Conservation (phyloP, 208 protist species). For the Acanthamoeba triangularis region DNA sequence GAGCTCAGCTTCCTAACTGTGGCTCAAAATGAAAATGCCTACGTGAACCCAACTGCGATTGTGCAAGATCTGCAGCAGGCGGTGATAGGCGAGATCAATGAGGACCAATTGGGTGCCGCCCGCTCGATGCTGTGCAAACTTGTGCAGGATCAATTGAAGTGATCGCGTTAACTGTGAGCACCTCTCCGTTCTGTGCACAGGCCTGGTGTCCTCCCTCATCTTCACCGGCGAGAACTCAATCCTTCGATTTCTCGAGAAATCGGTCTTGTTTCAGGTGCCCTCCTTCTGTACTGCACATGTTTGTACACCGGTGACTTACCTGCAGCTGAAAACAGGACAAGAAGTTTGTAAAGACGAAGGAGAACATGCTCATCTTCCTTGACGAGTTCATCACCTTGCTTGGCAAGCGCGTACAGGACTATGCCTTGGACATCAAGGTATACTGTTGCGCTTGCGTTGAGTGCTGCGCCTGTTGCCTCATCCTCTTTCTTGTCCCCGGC, state of each 20-base stretch:
- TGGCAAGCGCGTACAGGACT: constrained; percentile 75
- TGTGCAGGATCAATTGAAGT: not conserved
- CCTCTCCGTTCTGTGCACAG: not conserved
- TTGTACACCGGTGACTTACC: not conserved
- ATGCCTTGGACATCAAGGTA: constrained; percentile 71
- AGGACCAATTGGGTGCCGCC: constrained; percentile 39
- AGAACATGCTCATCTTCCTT: constrained; percentile 71
- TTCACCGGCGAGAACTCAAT: constrained; percentile 59
- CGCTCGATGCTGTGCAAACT: not conserved
- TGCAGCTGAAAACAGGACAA: constrained; percentile 25
- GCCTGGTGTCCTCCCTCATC: constrained; percentile 40
- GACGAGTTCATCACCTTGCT: constrained; percentile 73
- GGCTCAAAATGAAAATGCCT: constrained; percentile 53
- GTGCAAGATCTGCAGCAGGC: constrained; percentile 62
- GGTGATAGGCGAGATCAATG: constrained; percentile 27
- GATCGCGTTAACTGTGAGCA: not conserved
- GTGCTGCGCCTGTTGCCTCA: not conserved
- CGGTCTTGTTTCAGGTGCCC: constrained; percentile 43
- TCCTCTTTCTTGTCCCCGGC: not conserved
- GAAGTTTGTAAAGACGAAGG: constrained; percentile 70
- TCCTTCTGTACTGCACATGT: not conserved
- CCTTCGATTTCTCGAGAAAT: constrained; percentile 68
- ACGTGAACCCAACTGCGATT: constrained; percentile 57
- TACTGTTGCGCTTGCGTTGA: too few species aligned
- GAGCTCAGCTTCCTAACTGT: constrained; percentile 35